These are phyloP conservation scores for Cenchrus americanus DNA, from an alignment of 176 grass and related monocot species.

Conservation along the genomic window DNA sequence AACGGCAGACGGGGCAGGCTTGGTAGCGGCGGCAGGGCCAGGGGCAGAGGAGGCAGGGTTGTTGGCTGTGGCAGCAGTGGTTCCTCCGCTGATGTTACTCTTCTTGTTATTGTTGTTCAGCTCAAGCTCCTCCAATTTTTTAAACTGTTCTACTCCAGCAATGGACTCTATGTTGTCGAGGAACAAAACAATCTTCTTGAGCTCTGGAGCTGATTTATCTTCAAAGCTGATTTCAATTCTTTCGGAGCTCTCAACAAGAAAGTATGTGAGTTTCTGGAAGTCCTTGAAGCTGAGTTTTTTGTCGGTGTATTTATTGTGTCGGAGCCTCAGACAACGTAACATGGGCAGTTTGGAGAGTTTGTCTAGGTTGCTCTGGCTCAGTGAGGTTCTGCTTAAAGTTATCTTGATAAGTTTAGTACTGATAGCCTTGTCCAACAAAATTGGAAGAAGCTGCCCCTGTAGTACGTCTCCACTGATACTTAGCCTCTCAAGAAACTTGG, in stretches of 20 bases:
- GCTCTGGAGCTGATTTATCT: neutral
- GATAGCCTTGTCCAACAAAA: neutral
- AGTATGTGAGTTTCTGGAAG: neutral
- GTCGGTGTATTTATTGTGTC: neutral
- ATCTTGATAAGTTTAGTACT: slow-evolving; percentile 19
- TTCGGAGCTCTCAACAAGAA: slow-evolving; percentile 3
- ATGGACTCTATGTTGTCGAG: neutral
- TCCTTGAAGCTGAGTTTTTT: neutral
- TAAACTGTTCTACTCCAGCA: neutral
- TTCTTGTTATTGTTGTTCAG: neutral
- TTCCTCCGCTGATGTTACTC: neutral
- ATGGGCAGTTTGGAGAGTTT: neutral
- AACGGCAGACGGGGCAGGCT: too few species aligned
- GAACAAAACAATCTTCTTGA: slow-evolving; percentile 11
- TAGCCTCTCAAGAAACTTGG: slow-evolving; percentile 28
- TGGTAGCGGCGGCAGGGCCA: too few species aligned
- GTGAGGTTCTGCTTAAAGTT: neutral
- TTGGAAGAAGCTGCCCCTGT: neutral
- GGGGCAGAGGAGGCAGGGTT: neutral
- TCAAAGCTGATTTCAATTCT: neutral
- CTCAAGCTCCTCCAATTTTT: neutral
- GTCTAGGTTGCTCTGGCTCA: neutral
- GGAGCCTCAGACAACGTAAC: neutral
- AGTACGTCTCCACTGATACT: neutral
- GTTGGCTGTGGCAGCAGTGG: neutral